Percentiles rank a stretch among this genome's conserved stretches.
phyloP scores from a whole-genome alignment of 2,329 filamentous ascomycete species.

The Penicillium glabrum region DNA sequence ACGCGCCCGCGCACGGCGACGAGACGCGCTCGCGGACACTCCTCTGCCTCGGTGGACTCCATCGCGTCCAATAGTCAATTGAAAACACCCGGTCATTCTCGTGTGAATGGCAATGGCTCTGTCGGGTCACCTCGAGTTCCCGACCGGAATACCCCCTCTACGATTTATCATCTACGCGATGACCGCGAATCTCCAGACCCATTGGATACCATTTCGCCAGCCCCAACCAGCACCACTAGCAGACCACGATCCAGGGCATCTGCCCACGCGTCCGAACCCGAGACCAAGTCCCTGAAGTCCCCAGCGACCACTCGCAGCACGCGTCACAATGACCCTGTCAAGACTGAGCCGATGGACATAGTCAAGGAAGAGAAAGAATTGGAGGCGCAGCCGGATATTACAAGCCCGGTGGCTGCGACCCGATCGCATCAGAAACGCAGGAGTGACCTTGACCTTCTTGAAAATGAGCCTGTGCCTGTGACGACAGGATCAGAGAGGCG shows the following conservation, averaged over 20 bases:
- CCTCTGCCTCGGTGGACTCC: conserved; percentile 16
- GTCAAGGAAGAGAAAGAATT: not conserved
- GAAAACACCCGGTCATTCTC: conserved; percentile 4
- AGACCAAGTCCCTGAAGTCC: conserved; percentile 11
- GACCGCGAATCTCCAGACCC: conserved; percentile 25
- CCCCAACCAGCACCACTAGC: conserved; percentile 1
- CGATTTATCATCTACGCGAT: conserved; percentile 7
- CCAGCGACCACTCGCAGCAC: conserved; percentile 18
- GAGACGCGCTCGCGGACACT: conserved; percentile 15
- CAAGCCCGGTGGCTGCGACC: not conserved
- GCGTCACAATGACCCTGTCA: conserved; percentile 7
- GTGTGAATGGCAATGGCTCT: conserved; percentile 13
- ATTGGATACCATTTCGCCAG: conserved; percentile 25
- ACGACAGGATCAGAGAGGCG: conserved; percentile 55
- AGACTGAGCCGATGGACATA: not conserved
- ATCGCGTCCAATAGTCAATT: conserved; percentile 15
- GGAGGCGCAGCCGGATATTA: not conserved
- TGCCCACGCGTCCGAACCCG: conserved; percentile 1
- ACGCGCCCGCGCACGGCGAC: conserved; percentile 17
- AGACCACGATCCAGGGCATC: conserved; percentile 8
- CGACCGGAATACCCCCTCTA: conserved; percentile 13
- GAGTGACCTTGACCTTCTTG: conserved; percentile 1
- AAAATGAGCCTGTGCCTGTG: conserved; percentile 1
- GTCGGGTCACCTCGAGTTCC: conserved; percentile 9
- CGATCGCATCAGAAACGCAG: conserved; percentile 7